Conservation (phyloP, 805 yeast species). For the Saccharomycopsis schoenii region DNA sequence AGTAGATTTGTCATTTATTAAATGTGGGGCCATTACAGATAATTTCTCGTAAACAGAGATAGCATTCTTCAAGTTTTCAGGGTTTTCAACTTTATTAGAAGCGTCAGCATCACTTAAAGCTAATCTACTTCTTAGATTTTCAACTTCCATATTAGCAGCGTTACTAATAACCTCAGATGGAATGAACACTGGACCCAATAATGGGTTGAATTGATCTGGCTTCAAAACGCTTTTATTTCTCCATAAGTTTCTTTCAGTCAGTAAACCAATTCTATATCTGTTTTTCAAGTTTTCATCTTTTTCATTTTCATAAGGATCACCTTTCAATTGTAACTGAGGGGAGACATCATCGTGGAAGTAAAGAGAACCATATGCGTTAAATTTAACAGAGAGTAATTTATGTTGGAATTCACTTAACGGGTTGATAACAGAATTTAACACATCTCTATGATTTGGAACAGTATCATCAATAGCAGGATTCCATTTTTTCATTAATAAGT, state of each 20-base stretch:
- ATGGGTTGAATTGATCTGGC: constrained; percentile 37
- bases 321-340: constrained; percentile 29
- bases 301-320: constrained; percentile 51
- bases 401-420: constrained; percentile 64
- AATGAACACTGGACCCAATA: constrained; percentile 71
- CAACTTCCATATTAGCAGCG: constrained; percentile 59
- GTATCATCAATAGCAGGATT: constrained; percentile 64
- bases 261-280: constrained; percentile 90
- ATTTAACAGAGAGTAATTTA: constrained; percentile 43
- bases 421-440: constrained; percentile 50
- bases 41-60: constrained; percentile 55
- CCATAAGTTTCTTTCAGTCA: constrained; percentile 70
- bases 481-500: constrained; percentile 82
- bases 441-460: constrained; percentile 35
- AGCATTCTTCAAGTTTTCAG: constrained; percentile 36
- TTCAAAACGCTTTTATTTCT: constrained; percentile 50
- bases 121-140: constrained; percentile 43
- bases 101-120: constrained; percentile 47
- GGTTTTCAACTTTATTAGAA: constrained; percentile 30
- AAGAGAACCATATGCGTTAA: constrained; percentile 71
- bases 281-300: constrained; percentile 39
- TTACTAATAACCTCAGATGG: constrained; percentile 57
- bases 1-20: constrained; percentile 40
- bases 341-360: constrained; percentile 67
- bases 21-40: constrained; percentile 41